A percentile compares a stretch with the other conserved stretches of the same genome.
Conservation (phyloP, 768 basidiomycete species). For the Neoboletus subvelutipes region DNA sequence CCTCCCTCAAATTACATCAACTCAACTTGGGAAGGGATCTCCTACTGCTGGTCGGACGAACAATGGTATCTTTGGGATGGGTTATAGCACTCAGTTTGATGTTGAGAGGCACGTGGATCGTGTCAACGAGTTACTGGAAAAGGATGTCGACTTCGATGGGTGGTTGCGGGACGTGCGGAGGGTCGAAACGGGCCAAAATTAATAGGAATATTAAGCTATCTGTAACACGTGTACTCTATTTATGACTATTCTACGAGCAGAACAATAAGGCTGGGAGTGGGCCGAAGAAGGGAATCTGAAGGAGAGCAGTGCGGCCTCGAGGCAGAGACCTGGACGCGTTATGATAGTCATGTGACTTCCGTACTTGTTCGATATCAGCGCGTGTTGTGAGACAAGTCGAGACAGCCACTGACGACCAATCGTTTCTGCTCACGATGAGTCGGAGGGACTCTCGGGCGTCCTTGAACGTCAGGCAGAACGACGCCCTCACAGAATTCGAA, state of each 20-base stretch:
- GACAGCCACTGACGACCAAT: slow-evolving; percentile 25
- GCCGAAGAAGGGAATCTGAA: slow-evolving; percentile 30
- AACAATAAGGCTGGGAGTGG: slow-evolving; percentile 12
- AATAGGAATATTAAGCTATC: slow-evolving; percentile 7
- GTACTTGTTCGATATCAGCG: slow-evolving; percentile 37
- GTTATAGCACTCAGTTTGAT: slow-evolving; percentile 59
- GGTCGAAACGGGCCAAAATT: slow-evolving; percentile 28
- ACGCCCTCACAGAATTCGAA: slow-evolving; percentile 82
- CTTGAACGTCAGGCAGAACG: slow-evolving; percentile 65
- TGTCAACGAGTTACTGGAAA: slow-evolving; percentile 54
- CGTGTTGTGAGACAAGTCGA: slow-evolving; percentile 24
- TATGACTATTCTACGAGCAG: slow-evolving; percentile 8
- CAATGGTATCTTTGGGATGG: slow-evolving; percentile 37
- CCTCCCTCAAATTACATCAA: slow-evolving; percentile 38
- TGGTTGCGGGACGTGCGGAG: slow-evolving; percentile 48
- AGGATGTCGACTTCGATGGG: slow-evolving; percentile 56
- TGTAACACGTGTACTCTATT: slow-evolving; percentile 22
- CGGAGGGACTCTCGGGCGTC: slow-evolving; percentile 43
- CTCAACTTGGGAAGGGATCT: slow-evolving; percentile 29
- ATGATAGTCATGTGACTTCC: slow-evolving; percentile 28
- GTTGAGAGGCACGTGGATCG: slow-evolving; percentile 52
- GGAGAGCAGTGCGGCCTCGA: slow-evolving; percentile 26
- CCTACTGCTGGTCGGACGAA: slow-evolving; percentile 17
- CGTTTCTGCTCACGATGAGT: slow-evolving; percentile 31
- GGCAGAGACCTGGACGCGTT: slow-evolving; percentile 25